Base-by-base conservation (phyloP, 129 eudicot genomes). In the Artemisia annua region DNA sequence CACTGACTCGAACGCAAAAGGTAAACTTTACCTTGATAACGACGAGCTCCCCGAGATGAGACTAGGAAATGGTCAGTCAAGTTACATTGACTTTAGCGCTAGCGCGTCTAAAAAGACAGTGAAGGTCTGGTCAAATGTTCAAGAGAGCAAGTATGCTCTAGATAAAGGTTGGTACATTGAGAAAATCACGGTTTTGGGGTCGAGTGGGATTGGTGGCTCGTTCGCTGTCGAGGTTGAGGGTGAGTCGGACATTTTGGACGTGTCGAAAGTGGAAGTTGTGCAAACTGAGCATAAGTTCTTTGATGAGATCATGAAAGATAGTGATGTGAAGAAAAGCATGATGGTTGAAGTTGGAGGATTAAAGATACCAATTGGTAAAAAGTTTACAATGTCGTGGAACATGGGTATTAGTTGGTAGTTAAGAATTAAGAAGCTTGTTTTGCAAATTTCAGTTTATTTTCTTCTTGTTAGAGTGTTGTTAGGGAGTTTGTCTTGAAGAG, bases 31-130 rank as follows among this genome's bases (percentile, higher is more conserved):
- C 80, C 84, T 90, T 14, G 97, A 94, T 46, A 77, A 90, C 0
- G 99, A 94, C n/a, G 99, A 94, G 87, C 91, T 90, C 17, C 97
- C 98, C 1, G 99, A 94, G 74, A 94, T 94, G 99, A 82, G 73
- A 55, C 88, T 90, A 0, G 96, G 97, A 54, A 84, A 77, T 28
- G 96, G 97, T 11, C 72, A 74, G 8, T 89, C 98, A 2, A 84
- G 91, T 0, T 90, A 88, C 22, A 61, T 94, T 12, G 97, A 94
- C 5, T 88, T 94, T 56, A 85, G 86, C 14, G 99, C 96, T 1
- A 83, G 74, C 1, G 71, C 81, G 3, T 71, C 81, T 4, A 46
- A 82, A 17, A 80, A 83, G 8, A 67, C 39, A 48, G 93, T 88
- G 26, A 88, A 88, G 77, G 83, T 90, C 67, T 90, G 96, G 94